Evolutionary conservation across 345 rosid genomes (phyloP).

Genomic region (Eucalyptus pumila): DNA sequence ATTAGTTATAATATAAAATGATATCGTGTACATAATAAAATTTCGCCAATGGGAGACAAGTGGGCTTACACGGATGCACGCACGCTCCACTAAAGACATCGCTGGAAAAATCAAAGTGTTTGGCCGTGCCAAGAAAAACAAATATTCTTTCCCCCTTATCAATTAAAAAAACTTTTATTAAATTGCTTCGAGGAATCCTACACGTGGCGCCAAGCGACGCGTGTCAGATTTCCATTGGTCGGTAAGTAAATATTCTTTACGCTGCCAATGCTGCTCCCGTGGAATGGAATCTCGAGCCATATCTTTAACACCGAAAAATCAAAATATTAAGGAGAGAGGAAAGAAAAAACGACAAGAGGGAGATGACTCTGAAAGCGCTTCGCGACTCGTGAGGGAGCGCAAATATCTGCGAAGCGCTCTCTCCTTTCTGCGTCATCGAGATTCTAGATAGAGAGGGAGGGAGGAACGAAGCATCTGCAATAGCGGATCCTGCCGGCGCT

Average conservation of each 20-base stretch:
- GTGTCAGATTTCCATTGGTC: background rate
- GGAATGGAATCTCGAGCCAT: background rate
- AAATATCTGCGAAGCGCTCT: no score
- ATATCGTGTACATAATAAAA: background rate
- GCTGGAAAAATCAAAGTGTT: background rate
- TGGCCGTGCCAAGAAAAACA: background rate
- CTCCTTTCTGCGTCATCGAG: no score
- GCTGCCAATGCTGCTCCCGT: no score
- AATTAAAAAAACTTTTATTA: no score
- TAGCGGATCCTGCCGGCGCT: no score
- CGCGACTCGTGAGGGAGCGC: no score
- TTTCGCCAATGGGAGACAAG: background rate
- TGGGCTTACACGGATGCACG: background rate
- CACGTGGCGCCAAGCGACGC: background rate
- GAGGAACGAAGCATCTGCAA: no score
- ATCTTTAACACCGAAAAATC: background rate
- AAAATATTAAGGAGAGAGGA: background rate
- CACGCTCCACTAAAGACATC: background rate
- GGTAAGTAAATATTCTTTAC: background rate
- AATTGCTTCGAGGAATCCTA: background rate
- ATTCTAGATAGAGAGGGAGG: no score
- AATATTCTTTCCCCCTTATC: background rate
- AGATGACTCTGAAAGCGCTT: no score
- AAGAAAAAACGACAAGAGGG: background rate
- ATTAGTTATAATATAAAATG: background rate